A percentile compares a stretch with the other conserved stretches of the same genome.
Conservation (phyloP, 73 alveolate species). For the Breviolum minutum region DNA sequence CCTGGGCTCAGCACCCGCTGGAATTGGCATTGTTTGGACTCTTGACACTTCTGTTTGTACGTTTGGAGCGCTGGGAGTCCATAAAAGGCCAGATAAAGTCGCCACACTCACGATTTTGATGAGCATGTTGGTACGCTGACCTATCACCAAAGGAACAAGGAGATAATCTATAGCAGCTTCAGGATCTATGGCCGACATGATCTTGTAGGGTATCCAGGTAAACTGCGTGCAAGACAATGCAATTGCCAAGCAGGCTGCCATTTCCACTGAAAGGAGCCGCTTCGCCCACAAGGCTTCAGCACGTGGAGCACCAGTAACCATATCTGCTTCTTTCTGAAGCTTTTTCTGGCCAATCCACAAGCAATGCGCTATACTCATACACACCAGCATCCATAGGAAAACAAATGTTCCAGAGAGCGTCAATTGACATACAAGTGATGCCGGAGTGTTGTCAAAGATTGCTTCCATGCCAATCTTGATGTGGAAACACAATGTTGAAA, state of each 20-base stretch:
- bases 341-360: background rate
- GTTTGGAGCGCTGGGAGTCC: slow-evolving; percentile 34
- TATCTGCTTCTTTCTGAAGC: slow-evolving; percentile 26
- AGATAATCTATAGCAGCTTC: background rate
- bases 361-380: slow-evolving; percentile 17
- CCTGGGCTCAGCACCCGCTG: slow-evolving; percentile 7
- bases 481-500: slow-evolving; percentile 29
- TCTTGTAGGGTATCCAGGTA: slow-evolving; percentile 25
- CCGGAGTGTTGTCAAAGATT: slow-evolving; percentile 5
- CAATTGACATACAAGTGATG: background rate
- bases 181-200: background rate
- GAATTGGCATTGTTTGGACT: slow-evolving; percentile 31
- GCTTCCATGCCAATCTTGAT: background rate
- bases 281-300: slow-evolving; percentile 60
- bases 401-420: slow-evolving; percentile 34
- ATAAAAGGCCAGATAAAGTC: slow-evolving; percentile 22
- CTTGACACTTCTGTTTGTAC: background rate
- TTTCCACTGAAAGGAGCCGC: background rate
- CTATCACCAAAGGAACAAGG: background rate
- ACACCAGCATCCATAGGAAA: slow-evolving; percentile 34
- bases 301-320: slow-evolving; percentile 8
- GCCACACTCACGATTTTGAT: slow-evolving; percentile 21
- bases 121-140: slow-evolving; percentile 39
- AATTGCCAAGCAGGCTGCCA: slow-evolving; percentile 16
- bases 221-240: slow-evolving; percentile 31